phyloP scores from a whole-genome alignment of 164 flowering plant species.

The Warburgia ugandensis region DNA sequence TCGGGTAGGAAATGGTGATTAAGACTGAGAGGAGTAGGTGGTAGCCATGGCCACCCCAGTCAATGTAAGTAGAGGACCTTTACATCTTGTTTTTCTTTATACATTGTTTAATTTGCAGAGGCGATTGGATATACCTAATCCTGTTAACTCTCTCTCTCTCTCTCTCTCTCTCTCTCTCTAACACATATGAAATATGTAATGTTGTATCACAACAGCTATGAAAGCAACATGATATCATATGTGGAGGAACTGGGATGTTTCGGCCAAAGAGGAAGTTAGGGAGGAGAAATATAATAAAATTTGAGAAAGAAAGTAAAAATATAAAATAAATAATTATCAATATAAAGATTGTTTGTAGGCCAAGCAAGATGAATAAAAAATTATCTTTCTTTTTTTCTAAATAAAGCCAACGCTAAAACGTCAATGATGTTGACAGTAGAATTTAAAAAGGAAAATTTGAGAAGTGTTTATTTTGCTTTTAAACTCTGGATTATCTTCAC shows the following conservation, averaged over 20 bases:
- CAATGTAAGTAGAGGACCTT: not conserved
- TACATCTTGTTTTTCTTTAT: not conserved
- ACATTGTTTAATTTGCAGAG: conserved; percentile 13
- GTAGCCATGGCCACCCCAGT: conserved; percentile 10
- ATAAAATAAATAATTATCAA: conserved; percentile 5
- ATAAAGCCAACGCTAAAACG: not conserved
- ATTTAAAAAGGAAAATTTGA: conserved; percentile 1
- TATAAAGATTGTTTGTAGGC: conserved; percentile 3
- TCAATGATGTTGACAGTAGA: conserved; percentile 11
- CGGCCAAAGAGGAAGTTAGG: conserved; percentile 5
- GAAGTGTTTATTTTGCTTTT: not conserved
- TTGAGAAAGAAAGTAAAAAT: not conserved
- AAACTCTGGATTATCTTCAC: not conserved
- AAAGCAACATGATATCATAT: no score
- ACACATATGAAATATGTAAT: not conserved
- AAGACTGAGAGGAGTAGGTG: conserved; percentile 21
- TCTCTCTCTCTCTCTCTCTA: conserved; percentile 1
- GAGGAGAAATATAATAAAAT: not conserved
- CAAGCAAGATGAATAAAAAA: conserved; percentile 5
- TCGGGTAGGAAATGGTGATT: conserved; percentile 14
- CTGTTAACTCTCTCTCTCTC: conserved; percentile 6
- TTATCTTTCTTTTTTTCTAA: not conserved
- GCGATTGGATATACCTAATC: conserved; percentile 23
- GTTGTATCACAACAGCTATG: no score
- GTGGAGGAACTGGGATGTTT: not conserved